Percentiles rank a stretch among this genome's conserved stretches.
These are phyloP conservation scores for Pseudotulostoma volvatum DNA, from an alignment of 495 filamentous ascomycete species.

Conservation along the genomic window DNA sequence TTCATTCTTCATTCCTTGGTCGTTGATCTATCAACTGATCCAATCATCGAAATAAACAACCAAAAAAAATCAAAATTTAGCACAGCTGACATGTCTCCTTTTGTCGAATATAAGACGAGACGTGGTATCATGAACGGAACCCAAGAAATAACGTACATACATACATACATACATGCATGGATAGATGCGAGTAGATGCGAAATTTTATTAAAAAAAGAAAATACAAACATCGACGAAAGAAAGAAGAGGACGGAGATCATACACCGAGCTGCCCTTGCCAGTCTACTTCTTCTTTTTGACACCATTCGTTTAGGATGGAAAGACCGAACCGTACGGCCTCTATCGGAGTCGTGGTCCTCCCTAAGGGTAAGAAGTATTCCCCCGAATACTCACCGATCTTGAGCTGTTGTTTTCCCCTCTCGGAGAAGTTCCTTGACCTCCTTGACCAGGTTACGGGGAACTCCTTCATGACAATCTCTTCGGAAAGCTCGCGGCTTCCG, in stretches of 20 bases:
- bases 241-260: no score
- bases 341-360: slow-evolving; percentile 23
- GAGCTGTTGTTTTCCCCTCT: slow-evolving; percentile 18
- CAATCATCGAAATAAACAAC: not conserved
- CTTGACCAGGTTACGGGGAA: slow-evolving; percentile 33
- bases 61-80: slow-evolving; percentile 1
- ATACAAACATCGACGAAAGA: slow-evolving; percentile 2
- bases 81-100: no score
- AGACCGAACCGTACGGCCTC: slow-evolving; percentile 33
- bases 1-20: no score
- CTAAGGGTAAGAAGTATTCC: slow-evolving; percentile 27
- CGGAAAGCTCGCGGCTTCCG: slow-evolving; percentile 26
- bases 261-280: slow-evolving; percentile 24
- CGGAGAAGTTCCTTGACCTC: slow-evolving; percentile 19
- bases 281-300: slow-evolving; percentile 24
- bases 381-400: slow-evolving; percentile 26
- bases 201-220: not conserved
- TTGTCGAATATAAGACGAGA: not conserved
- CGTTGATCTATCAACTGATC: no score
- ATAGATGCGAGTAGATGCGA: no score
- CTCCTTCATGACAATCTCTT: slow-evolving; percentile 24
- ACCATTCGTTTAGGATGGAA: slow-evolving; percentile 31
- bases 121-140: slow-evolving; percentile 3
- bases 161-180: not conserved
- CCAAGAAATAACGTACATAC: slow-evolving; percentile 1